Percentiles rank a stretch among this genome's conserved stretches.
Conservation (phyloP, 208 protist species). For the Wallacemonas collosoma region DNA sequence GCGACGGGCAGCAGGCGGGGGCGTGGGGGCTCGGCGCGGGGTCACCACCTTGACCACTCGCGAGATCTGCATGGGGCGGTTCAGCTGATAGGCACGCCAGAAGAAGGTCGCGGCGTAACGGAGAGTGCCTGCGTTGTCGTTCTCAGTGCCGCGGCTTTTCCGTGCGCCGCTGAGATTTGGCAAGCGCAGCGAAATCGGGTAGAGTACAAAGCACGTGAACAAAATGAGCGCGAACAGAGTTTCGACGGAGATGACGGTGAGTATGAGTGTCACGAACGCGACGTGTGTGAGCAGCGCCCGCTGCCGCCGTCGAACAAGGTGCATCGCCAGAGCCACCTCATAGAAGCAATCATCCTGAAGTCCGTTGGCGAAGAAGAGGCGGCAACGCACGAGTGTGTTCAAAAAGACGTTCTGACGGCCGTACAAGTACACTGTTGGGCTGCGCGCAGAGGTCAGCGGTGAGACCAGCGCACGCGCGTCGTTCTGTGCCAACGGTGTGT, state of each 20-base stretch:
- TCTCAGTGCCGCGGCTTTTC: constrained; percentile 18
- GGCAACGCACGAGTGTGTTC: constrained; percentile 73
- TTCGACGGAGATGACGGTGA: constrained; percentile 52
- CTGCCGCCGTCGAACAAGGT: constrained; percentile 39
- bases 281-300: constrained; percentile 29
- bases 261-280: constrained; percentile 21
- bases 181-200: constrained; percentile 55
- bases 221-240: constrained; percentile 43
- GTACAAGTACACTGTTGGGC: constrained; percentile 64
- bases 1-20: background rate
- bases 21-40: background rate
- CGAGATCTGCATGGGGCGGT: constrained; percentile 37
- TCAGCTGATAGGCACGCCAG: constrained; percentile 20
- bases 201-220: constrained; percentile 38
- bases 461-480: constrained; percentile 21
- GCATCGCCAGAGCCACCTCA: constrained; percentile 66
- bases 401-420: constrained; percentile 62
- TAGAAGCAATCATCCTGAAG: constrained; percentile 82
- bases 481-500: constrained; percentile 36
- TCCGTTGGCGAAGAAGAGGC: constrained; percentile 78
- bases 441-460: constrained; percentile 15
- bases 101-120: background rate
- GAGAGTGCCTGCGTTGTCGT: constrained; percentile 18
- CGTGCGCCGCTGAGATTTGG: constrained; percentile 27
- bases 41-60: constrained; percentile 35